These are phyloP conservation scores for Pseudopithomyces maydicus DNA, from an alignment of 2,329 filamentous ascomycete genomes.

Conservation along the genomic window DNA sequence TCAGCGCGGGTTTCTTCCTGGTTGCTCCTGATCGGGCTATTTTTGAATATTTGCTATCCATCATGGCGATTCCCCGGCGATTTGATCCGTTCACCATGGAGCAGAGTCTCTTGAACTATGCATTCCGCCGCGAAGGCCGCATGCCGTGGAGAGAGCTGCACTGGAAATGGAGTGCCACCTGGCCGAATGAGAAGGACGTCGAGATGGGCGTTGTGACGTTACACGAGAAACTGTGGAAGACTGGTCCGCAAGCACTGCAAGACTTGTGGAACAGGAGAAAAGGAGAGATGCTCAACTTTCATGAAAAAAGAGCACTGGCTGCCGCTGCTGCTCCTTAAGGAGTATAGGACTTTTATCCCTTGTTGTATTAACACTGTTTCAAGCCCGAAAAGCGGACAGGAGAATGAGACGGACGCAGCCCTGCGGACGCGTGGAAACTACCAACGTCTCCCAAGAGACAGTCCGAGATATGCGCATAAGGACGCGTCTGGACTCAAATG, in stretches of 20 bases:
- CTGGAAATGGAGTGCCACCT: slow-evolving; percentile 48
- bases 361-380: no score
- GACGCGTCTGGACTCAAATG: no score
- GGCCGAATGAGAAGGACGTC: slow-evolving; percentile 42
- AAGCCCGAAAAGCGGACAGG: no score
- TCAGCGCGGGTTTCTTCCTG: slow-evolving; percentile 52
- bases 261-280: slow-evolving; percentile 13
- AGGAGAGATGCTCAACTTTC: slow-evolving; percentile 12
- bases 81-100: slow-evolving; percentile 49
- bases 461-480: no score
- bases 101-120: slow-evolving; percentile 53
- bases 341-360: not conserved
- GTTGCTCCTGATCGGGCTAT: slow-evolving; percentile 45
- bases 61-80: slow-evolving; percentile 41
- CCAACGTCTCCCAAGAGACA: no score
- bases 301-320: slow-evolving; percentile 1
- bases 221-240: slow-evolving; percentile 48
- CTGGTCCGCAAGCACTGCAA: slow-evolving; percentile 12
- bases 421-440: no score
- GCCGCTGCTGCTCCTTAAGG: not conserved
- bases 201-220: slow-evolving; percentile 40
- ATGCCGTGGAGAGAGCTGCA: slow-evolving; percentile 52
- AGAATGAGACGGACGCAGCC: no score
- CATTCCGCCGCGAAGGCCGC: slow-evolving; percentile 45
- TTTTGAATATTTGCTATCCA: slow-evolving; percentile 46